Base-by-base conservation (phyloP, 139 green algal genomes). In the Chlorella sorokiniana region DNA sequence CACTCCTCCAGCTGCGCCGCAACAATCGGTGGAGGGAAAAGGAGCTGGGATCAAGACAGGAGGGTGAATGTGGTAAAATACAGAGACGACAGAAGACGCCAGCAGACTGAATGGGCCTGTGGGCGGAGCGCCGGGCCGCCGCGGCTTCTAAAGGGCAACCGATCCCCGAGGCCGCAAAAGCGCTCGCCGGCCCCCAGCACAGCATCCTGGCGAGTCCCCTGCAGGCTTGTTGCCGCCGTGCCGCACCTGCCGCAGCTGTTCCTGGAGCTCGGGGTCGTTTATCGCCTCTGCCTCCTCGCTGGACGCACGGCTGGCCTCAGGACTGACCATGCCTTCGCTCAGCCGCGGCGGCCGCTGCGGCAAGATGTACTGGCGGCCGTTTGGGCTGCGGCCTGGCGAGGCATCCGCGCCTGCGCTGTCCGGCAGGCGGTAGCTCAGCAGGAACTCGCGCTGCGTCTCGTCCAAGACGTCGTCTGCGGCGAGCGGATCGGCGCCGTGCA, bases 1-100 rank as follows among this genome's bases (percentile, higher is more conserved):
- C 89, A 94, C 54, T 87, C 81, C 0, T 87, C 74, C 70, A 92
- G 35, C 84, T 93, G 86, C 69, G 87, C 9, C 14, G 41, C 10
- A 29, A n/a, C 35, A 22, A 23, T 31, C 27, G n/a, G 9, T 35
- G 48, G 33, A 51, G 31, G 27, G 10, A 18, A 29, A 41, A 44
- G 8, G 11, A 37, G 3, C 40, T 38, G 25, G 44, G 40, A 51
- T 7, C 11, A 33, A 7, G 10, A 51, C 38, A 31, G 65, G 37
- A 9, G 2, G 2, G 48, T 59, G 11, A 59, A 11, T 25, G 11
- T 59, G 14, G 48, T 18, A 68, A n/a, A n/a, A n/a, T n/a, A n/a
- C n/a, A n/a, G n/a, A n/a, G n/a, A n/a, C n/a, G n/a, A n/a, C n/a
- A n/a, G n/a, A n/a, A n/a, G n/a, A n/a, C n/a, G n/a, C n/a, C n/a